Percentiles rank a stretch among this genome's conserved stretches.
Conservation (phyloP, 2,329 filamentous ascomycete genomes). For the Hyphodiscus sp. region DNA sequence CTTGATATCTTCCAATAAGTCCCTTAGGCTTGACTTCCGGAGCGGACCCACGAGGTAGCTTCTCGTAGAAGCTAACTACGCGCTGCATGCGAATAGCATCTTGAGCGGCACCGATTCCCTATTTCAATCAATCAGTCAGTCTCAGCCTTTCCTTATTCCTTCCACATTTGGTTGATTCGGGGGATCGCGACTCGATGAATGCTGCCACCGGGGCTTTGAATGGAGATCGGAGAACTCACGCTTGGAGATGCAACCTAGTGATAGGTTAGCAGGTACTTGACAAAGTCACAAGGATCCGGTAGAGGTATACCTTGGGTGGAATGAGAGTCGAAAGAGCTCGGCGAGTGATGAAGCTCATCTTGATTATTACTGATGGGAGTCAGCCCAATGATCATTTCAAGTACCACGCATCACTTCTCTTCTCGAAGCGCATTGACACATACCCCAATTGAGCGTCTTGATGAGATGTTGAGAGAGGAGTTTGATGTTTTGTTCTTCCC, state of each 20-base stretch:
- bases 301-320: slow-evolving; percentile 79
- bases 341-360: slow-evolving; percentile 88
- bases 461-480: slow-evolving; percentile 17
- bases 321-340: slow-evolving; percentile 97
- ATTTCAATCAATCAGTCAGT: slow-evolving; percentile 18
- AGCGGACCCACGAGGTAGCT: slow-evolving; percentile 87
- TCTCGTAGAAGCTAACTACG: slow-evolving; percentile 98
- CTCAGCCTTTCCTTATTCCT: background rate
- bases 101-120: slow-evolving; percentile 92
- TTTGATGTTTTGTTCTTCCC: slow-evolving; percentile 11
- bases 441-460: slow-evolving; percentile 28
- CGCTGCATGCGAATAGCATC: slow-evolving; percentile 97
- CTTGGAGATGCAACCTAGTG: slow-evolving; percentile 31
- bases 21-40: slow-evolving; percentile 78
- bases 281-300: background rate
- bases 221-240: slow-evolving; percentile 21
- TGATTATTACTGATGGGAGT: slow-evolving; percentile 37
- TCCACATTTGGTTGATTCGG: background rate
- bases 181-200: background rate
- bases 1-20: slow-evolving; percentile 81
- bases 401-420: background rate
- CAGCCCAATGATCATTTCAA: slow-evolving; percentile 27
- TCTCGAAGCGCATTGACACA: slow-evolving; percentile 2
- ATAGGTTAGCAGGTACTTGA: slow-evolving; percentile 8
- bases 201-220: background rate